phyloP scores from a whole-genome alignment of 306 rosid genomes.

The Geum urbanum region DNA sequence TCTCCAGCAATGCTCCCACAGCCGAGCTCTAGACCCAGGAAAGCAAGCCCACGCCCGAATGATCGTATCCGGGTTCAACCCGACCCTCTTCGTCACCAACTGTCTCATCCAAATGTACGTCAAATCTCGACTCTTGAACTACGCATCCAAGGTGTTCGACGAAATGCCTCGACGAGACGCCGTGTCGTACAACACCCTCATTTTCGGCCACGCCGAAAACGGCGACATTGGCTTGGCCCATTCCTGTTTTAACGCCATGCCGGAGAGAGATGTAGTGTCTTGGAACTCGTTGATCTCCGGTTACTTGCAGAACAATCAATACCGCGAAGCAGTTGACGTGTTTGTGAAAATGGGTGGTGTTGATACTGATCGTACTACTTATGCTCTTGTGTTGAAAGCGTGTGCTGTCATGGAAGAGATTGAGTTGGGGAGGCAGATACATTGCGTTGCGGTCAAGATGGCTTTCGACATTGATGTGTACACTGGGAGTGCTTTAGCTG shows the following conservation, averaged over 20 bases:
- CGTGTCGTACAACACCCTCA: conserved; percentile 80
- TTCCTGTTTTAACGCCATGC: conserved; percentile 53
- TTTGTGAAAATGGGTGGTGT: conserved; percentile 48
- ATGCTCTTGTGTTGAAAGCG: conserved; percentile 56
- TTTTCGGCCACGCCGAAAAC: conserved; percentile 54
- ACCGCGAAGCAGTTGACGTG: conserved; percentile 30
- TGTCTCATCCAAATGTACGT: conserved; percentile 64
- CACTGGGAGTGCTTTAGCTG: conserved; percentile 67
- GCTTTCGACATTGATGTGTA: conserved; percentile 58
- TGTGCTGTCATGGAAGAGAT: conserved; percentile 50
- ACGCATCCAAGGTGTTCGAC: conserved; percentile 56
- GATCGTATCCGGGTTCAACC: conserved; percentile 56
- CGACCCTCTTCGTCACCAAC: conserved; percentile 64
- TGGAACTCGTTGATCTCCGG: conserved; percentile 81
- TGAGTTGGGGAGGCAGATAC: conserved; percentile 62
- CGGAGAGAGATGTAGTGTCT: conserved; percentile 66
- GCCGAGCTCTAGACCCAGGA: conserved; percentile 47
- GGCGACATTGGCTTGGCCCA: conserved; percentile 48
- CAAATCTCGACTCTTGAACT: conserved; percentile 40
- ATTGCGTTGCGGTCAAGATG: conserved; percentile 54
- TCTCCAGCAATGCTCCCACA: conserved; percentile 66
- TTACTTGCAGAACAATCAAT: conserved; percentile 43
- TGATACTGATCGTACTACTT: conserved; percentile 54
- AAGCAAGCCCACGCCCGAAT: conserved; percentile 73
- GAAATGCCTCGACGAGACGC: conserved; percentile 50